These are phyloP conservation scores for Ceriops tagal DNA, from an alignment of 345 rosid species.

Conservation along the genomic window DNA sequence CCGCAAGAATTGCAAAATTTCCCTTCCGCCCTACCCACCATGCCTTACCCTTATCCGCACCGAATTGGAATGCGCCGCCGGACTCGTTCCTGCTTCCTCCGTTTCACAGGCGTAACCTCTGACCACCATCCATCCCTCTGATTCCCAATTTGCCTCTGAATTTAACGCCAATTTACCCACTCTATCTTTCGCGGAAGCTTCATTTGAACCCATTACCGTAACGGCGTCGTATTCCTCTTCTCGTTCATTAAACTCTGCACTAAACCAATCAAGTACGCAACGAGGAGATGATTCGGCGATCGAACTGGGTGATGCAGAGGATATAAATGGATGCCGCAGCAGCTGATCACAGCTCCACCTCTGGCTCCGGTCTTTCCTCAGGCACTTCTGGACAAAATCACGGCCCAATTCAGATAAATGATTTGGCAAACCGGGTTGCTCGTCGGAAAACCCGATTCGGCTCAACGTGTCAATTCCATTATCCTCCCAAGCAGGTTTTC, in stretches of 20 bases:
- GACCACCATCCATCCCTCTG: constrained; percentile 35
- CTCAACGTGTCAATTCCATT: constrained; percentile 46
- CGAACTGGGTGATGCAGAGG: constrained; percentile 21
- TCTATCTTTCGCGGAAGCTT: constrained; percentile 23
- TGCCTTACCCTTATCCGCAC: background rate
- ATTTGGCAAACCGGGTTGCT: constrained; percentile 46
- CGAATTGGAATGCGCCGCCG: constrained; percentile 17
- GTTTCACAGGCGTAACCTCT: constrained; percentile 7
- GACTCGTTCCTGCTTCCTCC: constrained; percentile 21
- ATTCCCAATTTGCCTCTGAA: constrained; percentile 49
- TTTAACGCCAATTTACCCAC: constrained; percentile 36
- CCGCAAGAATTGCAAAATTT: background rate
- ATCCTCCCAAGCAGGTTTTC: constrained; percentile 72
- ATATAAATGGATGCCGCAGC: constrained; percentile 55
- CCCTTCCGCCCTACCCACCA: constrained; percentile 7
- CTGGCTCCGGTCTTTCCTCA: constrained; percentile 44
- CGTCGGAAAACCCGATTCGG: constrained; percentile 53
- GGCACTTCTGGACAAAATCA: constrained; percentile 62
- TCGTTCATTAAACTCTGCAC: constrained; percentile 30
- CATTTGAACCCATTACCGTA: background rate
- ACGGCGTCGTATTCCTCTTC: constrained; percentile 26
- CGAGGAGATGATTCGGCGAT: constrained; percentile 58
- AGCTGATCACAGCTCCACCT: constrained; percentile 82
- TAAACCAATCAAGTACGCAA: constrained; percentile 58
- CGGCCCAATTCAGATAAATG: constrained; percentile 46